phyloP scores from a whole-genome alignment of 129 eudicot species.

The Centella asiatica region DNA sequence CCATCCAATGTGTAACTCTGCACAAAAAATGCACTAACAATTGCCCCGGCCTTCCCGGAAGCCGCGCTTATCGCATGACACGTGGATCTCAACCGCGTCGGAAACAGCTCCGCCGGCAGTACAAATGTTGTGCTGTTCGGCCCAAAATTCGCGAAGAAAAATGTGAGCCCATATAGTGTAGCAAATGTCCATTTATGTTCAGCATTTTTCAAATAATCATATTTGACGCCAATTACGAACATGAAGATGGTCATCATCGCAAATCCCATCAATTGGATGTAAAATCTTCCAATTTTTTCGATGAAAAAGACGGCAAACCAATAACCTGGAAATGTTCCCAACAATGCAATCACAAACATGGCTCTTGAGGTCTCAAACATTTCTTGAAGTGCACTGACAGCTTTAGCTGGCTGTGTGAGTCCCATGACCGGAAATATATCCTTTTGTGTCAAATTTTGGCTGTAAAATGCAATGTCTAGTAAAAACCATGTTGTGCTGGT shows the following conservation, averaged over 20 bases:
- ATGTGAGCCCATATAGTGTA: slow-evolving; percentile 39
- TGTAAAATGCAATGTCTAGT: slow-evolving; percentile 52
- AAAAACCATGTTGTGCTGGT: slow-evolving; percentile 52
- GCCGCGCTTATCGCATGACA: slow-evolving; percentile 64
- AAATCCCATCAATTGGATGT: slow-evolving; percentile 50
- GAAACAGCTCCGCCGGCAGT: slow-evolving; percentile 61
- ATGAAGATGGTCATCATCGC: slow-evolving; percentile 60
- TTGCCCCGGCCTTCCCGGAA: slow-evolving; percentile 62
- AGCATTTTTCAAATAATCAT: slow-evolving; percentile 19
- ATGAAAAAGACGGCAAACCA: slow-evolving; percentile 67
- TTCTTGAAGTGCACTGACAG: slow-evolving; percentile 38
- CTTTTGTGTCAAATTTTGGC: slow-evolving; percentile 55
- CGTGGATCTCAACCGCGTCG: slow-evolving; percentile 50
- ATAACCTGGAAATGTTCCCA: slow-evolving; percentile 59
- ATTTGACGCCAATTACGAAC: slow-evolving; percentile 44
- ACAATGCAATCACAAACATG: slow-evolving; percentile 41
- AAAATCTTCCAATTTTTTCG: slow-evolving; percentile 46
- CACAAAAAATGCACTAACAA: slow-evolving; percentile 46
- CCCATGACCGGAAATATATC: slow-evolving; percentile 51
- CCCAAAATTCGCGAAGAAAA: slow-evolving; percentile 64
- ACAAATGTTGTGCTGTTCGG: slow-evolving; percentile 59
- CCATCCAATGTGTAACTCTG: slow-evolving; percentile 32
- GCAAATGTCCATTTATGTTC: slow-evolving; percentile 37
- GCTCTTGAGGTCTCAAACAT: slow-evolving; percentile 55
- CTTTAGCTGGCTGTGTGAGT: slow-evolving; percentile 12